Evolutionary conservation across 768 basidiomycete genomes (phyloP), one percentile per base, ranked within the genome.

Genomic region (Hygrophorus russula): DNA sequence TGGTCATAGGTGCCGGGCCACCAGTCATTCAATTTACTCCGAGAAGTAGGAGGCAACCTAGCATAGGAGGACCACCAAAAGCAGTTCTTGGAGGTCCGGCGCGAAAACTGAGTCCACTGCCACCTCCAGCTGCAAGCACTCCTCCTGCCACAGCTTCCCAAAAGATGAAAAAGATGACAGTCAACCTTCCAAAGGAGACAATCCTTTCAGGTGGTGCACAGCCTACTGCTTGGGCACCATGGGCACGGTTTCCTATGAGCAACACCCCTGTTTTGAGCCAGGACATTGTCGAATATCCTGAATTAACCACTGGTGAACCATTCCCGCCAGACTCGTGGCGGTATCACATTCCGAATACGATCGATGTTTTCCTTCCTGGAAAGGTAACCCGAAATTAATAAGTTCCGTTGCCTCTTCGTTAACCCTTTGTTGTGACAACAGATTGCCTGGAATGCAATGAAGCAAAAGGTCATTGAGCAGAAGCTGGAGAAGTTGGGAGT

Each of bases 21-120:
- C 68, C 59, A 18, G 66, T 59, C 34, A 60, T 55, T 20, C 56
- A 54, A 1, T 61, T 54, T 12, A 70, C 70, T 44, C 77, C 73
- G 2, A 65, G 82, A 44, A 82, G 69, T 55, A 70, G 81, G 57
- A 70, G 84, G 34, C 74, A 83, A 45, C 72, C 82, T 35, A 85
- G 80, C 56, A 75, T 83, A 33, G 88, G 88, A 10, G 88, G 88
- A 5, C 88, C 88, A n/a, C 88, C 88, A 7, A 91, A 90, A 58
- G 88, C 88, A 0, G 72, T 78, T 0, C 63, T 91, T 2, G 88
- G 88, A 13, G 88, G 88, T 0, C 86, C 82, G 10, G 74, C 77
- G 36, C 74, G 82, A 36, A 90, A 84, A 62, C 69, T 78, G 40
- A 83, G 79, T 58, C 84, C 85, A 9, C 61, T 82, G 46, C 69